Base-by-base conservation (phyloP, 2,329 filamentous ascomycete species). In the Monosporascus ibericus region DNA sequence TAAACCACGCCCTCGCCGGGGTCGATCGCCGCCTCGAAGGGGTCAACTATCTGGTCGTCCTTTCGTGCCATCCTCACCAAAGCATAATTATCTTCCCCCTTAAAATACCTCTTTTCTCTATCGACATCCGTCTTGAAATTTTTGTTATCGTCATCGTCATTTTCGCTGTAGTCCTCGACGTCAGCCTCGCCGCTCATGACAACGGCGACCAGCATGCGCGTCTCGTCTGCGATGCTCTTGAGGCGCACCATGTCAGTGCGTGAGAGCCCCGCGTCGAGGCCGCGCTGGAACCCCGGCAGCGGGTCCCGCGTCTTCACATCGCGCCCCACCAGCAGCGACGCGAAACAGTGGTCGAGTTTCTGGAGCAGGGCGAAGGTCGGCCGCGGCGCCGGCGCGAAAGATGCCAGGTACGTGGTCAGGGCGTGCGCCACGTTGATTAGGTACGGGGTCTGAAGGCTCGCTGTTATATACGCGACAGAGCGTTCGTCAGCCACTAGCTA, bases 171-270 rank as follows among this genome's bases (percentile, higher is more conserved):
- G 3, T 69, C 70, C 2, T 74, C 72, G 34, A 74, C 71, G 17
- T 75, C 71, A 48, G 72, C 68, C 52, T 78, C 78, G 50, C 73
- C 75, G 55, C 78, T 80, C 74, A 90, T 79, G 17, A 84, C 79
- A 54, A 88, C 84, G 1, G 90, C 81, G 52, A 92, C 82, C 5
- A 82, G 69, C 7, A 90, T 72, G 25, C 92, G 78, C 17, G 87
- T 88, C 58, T 86, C 81, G 65, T 95, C 88, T 0, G 91, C 88
- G 30, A 95, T 73, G 63, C 88, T 89, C 64, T 88, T 87, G 58
- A 92, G 87, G 40, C 92, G 81, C 7, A 97, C 90, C 77, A 94
- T 95, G 67, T 96, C 90, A 1, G 88, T 92, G 18, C 71, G 75
- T 1, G 85, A 90, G 75, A 89, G 86, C 1, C 89, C 86, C 0